Base-by-base conservation (phyloP, 305 asterid genomes). In the Andrographis paniculata region DNA sequence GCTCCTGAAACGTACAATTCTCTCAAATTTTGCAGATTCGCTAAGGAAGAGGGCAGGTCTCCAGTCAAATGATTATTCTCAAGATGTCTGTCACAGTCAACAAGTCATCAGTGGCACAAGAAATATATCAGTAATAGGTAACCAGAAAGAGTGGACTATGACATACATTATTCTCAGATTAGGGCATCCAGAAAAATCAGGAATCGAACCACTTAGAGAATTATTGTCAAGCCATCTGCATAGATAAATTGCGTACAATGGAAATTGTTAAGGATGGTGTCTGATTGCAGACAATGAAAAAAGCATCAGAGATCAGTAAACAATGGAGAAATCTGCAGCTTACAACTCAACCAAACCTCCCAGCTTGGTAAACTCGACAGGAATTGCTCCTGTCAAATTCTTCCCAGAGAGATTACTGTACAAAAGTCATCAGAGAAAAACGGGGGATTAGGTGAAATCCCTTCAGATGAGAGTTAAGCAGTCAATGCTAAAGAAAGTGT, bases 151-250 rank as follows among this genome's bases (percentile, higher is more conserved):
- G 16, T 38, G 53, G 46, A 52, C 24, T 38, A 44, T 53, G 45
- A 18, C 33, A 66, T 71, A 91, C 99, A 91, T 75, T 59, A 20
- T 80, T 72, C 53, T 77, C 70, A 91, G 72, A 76, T 70, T 72
- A 15, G 87, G 79, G 67, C 99, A 87, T 54, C 87, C 94, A 38
- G 94, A 73, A 75, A 91, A 80, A 72, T 91, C 99, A 20, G 99
- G 99, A 71, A 91, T 73, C 20, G 84, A 45, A 57, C 99, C 96
- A 45, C 71, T 78, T 51, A 91, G 56, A 15, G 95, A 76, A 64
- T 77, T 91, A 56, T 78, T 80, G 74, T 87, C 79, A 47, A 91
- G 96, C 96, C 93, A 83, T 63, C 99, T 91, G 96, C 73, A 42
- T 20, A 17, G 30, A 21, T 42, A 62, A 27, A 64, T 6, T 54